Conservation (phyloP, 331 rosid genomes). For the Quercus lobata region DNA sequence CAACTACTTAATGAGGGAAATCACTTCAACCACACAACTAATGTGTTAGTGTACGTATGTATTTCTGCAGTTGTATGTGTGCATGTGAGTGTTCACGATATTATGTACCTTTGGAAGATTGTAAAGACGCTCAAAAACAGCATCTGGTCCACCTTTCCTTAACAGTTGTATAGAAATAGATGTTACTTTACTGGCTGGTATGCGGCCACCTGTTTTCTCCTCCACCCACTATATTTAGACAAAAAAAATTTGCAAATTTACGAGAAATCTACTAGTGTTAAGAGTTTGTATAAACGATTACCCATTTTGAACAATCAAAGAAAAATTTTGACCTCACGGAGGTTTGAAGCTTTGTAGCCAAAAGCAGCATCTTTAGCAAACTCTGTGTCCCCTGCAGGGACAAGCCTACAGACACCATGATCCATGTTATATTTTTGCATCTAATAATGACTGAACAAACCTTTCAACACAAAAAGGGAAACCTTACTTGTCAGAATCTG, state of each 20-base stretch:
- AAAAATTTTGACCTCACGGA: constrained; percentile 58
- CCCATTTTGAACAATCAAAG: constrained; percentile 1
- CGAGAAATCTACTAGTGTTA: background rate
- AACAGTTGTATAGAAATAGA: constrained; percentile 77
- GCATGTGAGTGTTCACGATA: background rate
- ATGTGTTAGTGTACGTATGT: background rate
- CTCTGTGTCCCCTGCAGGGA: constrained; percentile 94
- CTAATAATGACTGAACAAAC: constrained; percentile 12
- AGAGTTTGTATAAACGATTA: constrained; percentile 3
- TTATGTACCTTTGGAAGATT: constrained; percentile 67
- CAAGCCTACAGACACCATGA: constrained; percentile 55
- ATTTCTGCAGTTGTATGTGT: background rate
- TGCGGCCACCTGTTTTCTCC: constrained; percentile 77
- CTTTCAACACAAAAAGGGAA: background rate
- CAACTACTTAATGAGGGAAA: background rate
- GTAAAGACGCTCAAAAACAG: constrained; percentile 71
- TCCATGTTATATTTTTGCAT: constrained; percentile 15
- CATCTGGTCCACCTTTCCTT: constrained; percentile 91
- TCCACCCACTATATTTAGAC: constrained; percentile 74
- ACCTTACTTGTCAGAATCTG: constrained; percentile 78
- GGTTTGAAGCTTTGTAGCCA: constrained; percentile 93
- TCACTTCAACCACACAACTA: background rate
- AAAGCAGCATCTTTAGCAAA: constrained; percentile 95
- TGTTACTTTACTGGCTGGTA: constrained; percentile 55
- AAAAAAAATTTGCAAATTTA: constrained; percentile 12